phyloP scores from a whole-genome alignment of 2,329 filamentous ascomycete species.

The Arthrinium puccinioides region DNA sequence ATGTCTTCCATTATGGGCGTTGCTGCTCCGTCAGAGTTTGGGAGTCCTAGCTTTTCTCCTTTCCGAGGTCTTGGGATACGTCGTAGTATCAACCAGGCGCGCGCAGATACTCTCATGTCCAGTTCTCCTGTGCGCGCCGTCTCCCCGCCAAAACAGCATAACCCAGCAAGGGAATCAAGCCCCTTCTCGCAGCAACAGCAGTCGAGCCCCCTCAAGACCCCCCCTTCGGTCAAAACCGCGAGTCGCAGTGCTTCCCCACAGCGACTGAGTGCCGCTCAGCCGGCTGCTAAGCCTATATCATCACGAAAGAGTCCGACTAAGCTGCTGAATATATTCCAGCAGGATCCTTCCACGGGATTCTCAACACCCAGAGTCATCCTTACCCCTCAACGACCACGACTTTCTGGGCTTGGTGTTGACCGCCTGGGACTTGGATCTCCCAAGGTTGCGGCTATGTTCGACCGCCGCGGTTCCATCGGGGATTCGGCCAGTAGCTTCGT shows the following conservation, averaged over 20 bases:
- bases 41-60: conserved; percentile 38
- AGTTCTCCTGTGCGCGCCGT: conserved; percentile 1
- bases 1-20: conserved; percentile 22
- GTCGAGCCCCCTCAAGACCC: conserved; percentile 17
- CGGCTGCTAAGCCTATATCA: conserved; percentile 15
- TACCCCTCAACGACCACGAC: conserved; percentile 50
- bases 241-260: conserved; percentile 38
- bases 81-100: conserved; percentile 1
- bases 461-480: conserved; percentile 63
- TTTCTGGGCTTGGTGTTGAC: conserved; percentile 64
- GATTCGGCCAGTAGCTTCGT: conserved; percentile 59
- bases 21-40: conserved; percentile 36
- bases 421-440: conserved; percentile 68
- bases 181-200: conserved; percentile 4
- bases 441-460: conserved; percentile 62
- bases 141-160: neutral
- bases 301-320: conserved; percentile 14
- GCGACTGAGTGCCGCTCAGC: conserved; percentile 22
- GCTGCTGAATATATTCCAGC: conserved; percentile 29
- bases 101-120: neutral
- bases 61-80: neutral
- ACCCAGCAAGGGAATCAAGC: neutral
- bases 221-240: conserved; percentile 10
- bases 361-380: conserved; percentile 58
- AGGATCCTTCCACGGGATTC: conserved; percentile 38